Percentiles rank a stretch among this genome's conserved stretches.
Conservation (phyloP, 2,329 filamentous ascomycete species). For the Penicillium thymicola region DNA sequence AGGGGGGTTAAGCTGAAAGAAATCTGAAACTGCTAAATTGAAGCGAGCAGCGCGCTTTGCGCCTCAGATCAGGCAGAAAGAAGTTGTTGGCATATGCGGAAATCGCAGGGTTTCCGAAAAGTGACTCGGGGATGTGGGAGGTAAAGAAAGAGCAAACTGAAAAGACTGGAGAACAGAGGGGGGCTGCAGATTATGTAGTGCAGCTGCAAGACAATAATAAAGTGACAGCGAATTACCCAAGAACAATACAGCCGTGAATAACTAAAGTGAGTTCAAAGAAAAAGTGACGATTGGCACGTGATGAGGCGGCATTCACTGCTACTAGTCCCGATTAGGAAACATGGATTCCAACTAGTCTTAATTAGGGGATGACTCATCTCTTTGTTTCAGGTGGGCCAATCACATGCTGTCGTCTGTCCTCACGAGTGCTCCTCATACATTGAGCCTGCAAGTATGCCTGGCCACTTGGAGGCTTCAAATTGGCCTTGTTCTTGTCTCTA, state of each 20-base stretch:
- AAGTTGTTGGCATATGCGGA: constrained; percentile 23
- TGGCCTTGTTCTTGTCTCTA: neutral
- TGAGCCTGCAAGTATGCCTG: constrained; percentile 8
- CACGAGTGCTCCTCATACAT: constrained; percentile 22
- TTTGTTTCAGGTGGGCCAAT: constrained; percentile 21
- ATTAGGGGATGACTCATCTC: constrained; percentile 12
- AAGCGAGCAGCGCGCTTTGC: constrained; percentile 25
- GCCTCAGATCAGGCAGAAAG: constrained; percentile 22
- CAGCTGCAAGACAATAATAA: constrained; percentile 4
- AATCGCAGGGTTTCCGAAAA: neutral
- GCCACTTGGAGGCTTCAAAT: constrained; percentile 1
- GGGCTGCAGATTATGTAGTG: constrained; percentile 12
- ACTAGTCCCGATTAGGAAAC: neutral
- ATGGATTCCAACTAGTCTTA: neutral
- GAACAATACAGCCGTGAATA: constrained; percentile 11
- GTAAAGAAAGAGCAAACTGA: neutral
- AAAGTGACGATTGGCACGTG: constrained; percentile 35
- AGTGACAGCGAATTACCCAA: constrained; percentile 7
- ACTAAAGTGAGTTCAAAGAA: constrained; percentile 14
- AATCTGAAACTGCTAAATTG: neutral
- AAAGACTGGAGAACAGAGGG: neutral
- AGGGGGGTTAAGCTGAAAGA: neutral
- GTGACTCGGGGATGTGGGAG: neutral
- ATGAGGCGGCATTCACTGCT: neutral
- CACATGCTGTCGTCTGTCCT: constrained; percentile 33